phyloP scores from a whole-genome alignment of 1,139 yeast species.

The Yamadazyma triangularis region DNA sequence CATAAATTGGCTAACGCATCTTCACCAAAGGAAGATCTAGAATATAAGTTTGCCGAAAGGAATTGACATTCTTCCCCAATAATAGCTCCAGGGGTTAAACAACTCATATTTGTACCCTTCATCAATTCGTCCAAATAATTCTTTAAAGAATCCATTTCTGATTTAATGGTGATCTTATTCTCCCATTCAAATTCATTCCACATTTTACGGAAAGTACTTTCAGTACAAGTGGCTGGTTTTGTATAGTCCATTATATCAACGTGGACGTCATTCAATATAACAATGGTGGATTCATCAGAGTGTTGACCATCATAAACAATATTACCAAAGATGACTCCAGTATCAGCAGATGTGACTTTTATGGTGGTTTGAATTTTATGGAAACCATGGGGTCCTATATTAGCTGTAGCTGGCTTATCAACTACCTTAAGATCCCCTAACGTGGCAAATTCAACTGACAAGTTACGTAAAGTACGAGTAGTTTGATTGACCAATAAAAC shows the following conservation, averaged over 20 bases:
- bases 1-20: conserved; percentile 96
- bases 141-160: conserved; percentile 63
- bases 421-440: conserved; percentile 94
- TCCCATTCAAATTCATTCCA: conserved; percentile 99
- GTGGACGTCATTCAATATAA: conserved; percentile 90
- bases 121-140: conserved; percentile 76
- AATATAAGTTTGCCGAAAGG: conserved; percentile 89
- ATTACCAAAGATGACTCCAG: conserved; percentile 96
- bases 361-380: conserved; percentile 84
- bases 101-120: conserved; percentile 87
- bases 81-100: conserved; percentile 87
- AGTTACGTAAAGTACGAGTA: conserved; percentile 80
- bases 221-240: conserved; percentile 88
- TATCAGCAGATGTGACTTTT: conserved; percentile 95
- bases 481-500: conserved; percentile 95
- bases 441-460: conserved; percentile 94
- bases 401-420: conserved; percentile 89
- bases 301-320: conserved; percentile 95
- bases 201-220: conserved; percentile 90
- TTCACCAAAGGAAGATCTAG: conserved; percentile 93
- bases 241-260: conserved; percentile 97
- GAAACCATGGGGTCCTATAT: conserved; percentile 95
- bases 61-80: conserved; percentile 87
- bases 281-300: conserved; percentile 85
- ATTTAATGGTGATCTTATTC: conserved; percentile 88